A percentile compares a stretch with the other conserved stretches of the same genome.
Conservation (phyloP, 208 protist genomes). For the Trypanosoma boissoni region DNA sequence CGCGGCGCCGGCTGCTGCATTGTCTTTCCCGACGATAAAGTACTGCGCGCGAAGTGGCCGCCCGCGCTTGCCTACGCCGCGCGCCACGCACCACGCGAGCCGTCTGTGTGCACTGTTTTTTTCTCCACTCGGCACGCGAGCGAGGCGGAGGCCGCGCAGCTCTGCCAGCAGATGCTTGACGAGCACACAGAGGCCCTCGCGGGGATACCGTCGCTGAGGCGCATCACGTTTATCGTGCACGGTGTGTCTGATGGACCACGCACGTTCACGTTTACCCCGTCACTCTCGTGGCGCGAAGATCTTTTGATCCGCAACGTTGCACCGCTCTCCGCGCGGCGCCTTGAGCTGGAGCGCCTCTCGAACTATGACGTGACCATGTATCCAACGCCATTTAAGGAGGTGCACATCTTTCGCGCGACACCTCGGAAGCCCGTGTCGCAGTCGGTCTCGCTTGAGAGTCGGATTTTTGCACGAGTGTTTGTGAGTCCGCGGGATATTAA, state of each 20-base stretch:
- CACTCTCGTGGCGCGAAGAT: conserved; percentile 72
- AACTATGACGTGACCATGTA: conserved; percentile 93
- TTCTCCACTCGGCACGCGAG: conserved; percentile 47
- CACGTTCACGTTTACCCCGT: conserved; percentile 91
- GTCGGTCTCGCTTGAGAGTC: conserved; percentile 73
- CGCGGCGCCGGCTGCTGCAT: conserved; percentile 42
- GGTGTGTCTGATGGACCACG: conserved; percentile 68
- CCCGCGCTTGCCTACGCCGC: conserved; percentile 38
- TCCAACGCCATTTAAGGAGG: conserved; percentile 78
- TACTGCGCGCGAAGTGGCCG: conserved; percentile 30
- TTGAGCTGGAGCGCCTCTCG: conserved; percentile 91
- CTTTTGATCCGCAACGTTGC: conserved; percentile 93
- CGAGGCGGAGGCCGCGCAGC: conserved; percentile 36
- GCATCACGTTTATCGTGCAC: conserved; percentile 73
- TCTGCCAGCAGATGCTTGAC: conserved; percentile 48
- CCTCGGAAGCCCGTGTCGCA: conserved; percentile 55
- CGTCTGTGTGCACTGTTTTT: conserved; percentile 55
- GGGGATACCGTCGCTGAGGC: conserved; percentile 31
- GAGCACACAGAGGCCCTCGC: conserved; percentile 33
- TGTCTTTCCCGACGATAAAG: conserved; percentile 59
- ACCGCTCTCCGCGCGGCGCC: conserved; percentile 92
- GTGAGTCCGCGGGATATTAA: conserved; percentile 85
- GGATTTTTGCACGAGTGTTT: conserved; percentile 93
- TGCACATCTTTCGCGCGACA: conserved; percentile 90
- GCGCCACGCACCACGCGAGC: conserved; percentile 24